Evolutionary conservation across 352 stramenopile genomes (phyloP).

Genomic region (Phytophthora boehmeriae): DNA sequence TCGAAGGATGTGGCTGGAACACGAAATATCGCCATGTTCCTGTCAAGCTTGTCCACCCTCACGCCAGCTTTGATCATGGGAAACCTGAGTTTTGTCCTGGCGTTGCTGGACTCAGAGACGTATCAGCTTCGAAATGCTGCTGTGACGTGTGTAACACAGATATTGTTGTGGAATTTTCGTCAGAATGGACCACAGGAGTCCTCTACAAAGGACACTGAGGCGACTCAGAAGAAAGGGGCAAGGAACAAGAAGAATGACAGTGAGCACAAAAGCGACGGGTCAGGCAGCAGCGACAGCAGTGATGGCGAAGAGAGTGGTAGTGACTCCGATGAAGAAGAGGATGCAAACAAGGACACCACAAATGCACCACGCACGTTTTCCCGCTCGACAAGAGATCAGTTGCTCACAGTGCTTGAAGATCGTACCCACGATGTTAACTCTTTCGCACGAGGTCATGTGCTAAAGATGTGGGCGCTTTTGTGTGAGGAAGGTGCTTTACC

Average conservation of each 20-base stretch:
- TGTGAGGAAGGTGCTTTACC: conserved; percentile 88
- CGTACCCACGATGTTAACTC: conserved; percentile 93
- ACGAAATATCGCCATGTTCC: conserved; percentile 76
- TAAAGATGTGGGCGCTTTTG: conserved; percentile 92
- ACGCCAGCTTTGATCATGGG: conserved; percentile 74
- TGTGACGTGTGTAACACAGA: conserved; percentile 77
- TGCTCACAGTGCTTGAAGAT: conserved; percentile 91
- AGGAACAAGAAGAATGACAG: conserved; percentile 26
- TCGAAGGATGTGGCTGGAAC: conserved; percentile 78
- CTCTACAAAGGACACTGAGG: conserved; percentile 12
- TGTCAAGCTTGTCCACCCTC: conserved; percentile 64
- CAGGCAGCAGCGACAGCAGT: conserved; percentile 29
- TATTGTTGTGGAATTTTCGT: conserved; percentile 77
- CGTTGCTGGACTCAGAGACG: conserved; percentile 74
- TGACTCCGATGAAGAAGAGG: conserved; percentile 32
- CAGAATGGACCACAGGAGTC: conserved; percentile 45
- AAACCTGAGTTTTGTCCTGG: conserved; percentile 80
- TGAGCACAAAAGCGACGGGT: conserved; percentile 26
- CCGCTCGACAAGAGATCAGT: conserved; percentile 62
- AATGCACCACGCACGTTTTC: conserved; percentile 53
- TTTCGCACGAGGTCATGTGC: conserved; percentile 89
- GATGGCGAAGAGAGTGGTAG: conserved; percentile 34
- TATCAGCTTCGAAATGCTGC: conserved; percentile 80
- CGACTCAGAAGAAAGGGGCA: conserved; percentile 14
- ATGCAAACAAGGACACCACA: conserved; percentile 16